Conservation (phyloP, 805 yeast species). For the Saccharomycopsis sp. region DNA sequence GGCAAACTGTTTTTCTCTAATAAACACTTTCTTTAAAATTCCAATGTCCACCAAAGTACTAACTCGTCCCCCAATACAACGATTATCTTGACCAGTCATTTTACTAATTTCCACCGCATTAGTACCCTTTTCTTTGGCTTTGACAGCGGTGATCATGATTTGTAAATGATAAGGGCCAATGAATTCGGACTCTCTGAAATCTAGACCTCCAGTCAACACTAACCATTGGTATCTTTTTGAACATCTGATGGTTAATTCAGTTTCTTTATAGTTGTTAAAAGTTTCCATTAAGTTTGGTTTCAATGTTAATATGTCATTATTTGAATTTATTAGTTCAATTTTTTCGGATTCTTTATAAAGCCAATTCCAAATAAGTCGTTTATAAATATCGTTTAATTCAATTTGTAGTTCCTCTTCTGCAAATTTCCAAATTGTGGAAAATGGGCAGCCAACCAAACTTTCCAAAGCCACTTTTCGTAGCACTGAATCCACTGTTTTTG, state of each 20-base stretch:
- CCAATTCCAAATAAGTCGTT: constrained; percentile 5
- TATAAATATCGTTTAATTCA: neutral
- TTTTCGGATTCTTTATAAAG: constrained; percentile 1
- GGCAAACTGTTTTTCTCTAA: neutral
- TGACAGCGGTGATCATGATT: constrained; percentile 5
- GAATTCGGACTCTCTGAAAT: neutral
- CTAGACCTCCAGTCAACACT: constrained; percentile 6
- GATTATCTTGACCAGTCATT: constrained; percentile 3
- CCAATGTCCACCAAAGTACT: constrained; percentile 1
- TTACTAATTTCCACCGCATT: neutral
- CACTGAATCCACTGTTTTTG: too few relatives aligned
- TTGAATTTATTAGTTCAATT: neutral
- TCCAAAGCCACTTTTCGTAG: too few relatives aligned
- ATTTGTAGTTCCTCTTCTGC: neutral
- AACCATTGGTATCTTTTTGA: constrained; percentile 2
- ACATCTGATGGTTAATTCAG: neutral
- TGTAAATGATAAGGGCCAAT: constrained; percentile 4
- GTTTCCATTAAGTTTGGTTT: too few relatives aligned
- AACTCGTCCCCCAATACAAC: constrained; percentile 4
- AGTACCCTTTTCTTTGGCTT: constrained; percentile 1
- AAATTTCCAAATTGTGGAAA: constrained; percentile 6
- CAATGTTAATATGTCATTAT: too few relatives aligned
- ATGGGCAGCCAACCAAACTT: too few relatives aligned
- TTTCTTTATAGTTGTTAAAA: too few relatives aligned
- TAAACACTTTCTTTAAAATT: neutral